A percentile compares a stretch with the other conserved stretches of the same genome.
Evolutionary conservation across 805 yeast species (phyloP).

Genomic region (Metschnikowia borealis): DNA sequence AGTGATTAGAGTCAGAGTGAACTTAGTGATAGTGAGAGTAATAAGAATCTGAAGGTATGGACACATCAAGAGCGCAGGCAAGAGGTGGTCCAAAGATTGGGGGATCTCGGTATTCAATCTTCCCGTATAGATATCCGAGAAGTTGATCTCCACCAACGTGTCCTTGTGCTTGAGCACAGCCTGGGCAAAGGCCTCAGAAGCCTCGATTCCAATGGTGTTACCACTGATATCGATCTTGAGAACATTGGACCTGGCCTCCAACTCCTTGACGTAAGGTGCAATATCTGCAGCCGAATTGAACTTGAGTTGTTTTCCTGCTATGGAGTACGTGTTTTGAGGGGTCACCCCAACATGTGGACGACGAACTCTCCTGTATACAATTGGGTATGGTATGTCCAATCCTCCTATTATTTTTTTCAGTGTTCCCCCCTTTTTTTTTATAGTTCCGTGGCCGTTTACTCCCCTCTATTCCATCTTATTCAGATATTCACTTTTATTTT

Average conservation of each 20-base stretch:
- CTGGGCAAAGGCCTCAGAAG: conserved; percentile 67
- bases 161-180: conserved; percentile 43
- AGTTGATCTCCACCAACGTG: conserved; percentile 63
- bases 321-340: conserved; percentile 48
- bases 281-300: conserved; percentile 72
- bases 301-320: conserved; percentile 73
- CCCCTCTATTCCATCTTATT: too few relatives aligned
- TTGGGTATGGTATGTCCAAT: too few relatives aligned
- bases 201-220: conserved; percentile 90
- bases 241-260: conserved; percentile 35
- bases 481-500: too few relatives aligned
- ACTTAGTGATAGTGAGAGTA: too few relatives aligned
- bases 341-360: conserved; percentile 30
- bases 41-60: conserved; percentile 55
- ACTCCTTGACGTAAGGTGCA: conserved; percentile 59
- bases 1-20: not conserved
- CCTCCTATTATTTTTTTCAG: too few relatives aligned
- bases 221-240: conserved; percentile 80
- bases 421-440: too few relatives aligned
- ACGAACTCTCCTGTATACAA: too few relatives aligned
- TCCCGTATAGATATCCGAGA: conserved; percentile 93
- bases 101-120: conserved; percentile 95
- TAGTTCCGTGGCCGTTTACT: too few relatives aligned
- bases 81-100: conserved; percentile 63
- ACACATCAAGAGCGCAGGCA: conserved; percentile 69